phyloP scores from a whole-genome alignment of 2,329 filamentous ascomycete species.

The Hypoxylon sp. region DNA sequence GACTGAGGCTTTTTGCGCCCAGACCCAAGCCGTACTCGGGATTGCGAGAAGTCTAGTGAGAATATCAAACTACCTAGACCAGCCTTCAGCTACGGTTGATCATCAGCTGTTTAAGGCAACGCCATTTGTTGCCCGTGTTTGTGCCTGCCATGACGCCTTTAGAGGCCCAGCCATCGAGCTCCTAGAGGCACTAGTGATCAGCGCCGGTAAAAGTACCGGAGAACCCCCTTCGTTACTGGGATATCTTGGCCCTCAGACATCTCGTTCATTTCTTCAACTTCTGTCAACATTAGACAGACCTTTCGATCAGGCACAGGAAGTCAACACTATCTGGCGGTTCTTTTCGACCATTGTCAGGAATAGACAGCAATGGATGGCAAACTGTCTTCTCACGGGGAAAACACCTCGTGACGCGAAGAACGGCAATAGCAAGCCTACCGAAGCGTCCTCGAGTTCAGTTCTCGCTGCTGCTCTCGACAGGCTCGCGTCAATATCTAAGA shows the following conservation, averaged over 20 bases:
- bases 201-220: constrained; percentile 73
- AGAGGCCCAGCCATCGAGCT: constrained; percentile 76
- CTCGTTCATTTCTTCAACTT: constrained; percentile 86
- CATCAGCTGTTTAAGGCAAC: constrained; percentile 85
- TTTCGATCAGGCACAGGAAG: constrained; percentile 74
- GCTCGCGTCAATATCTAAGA: constrained; percentile 74
- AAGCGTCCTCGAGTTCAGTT: constrained; percentile 72
- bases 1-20: constrained; percentile 69
- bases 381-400: constrained; percentile 90
- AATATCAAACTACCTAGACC: constrained; percentile 75
- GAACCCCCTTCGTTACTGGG: constrained; percentile 96
- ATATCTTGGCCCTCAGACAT: constrained; percentile 85
- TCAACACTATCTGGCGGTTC: constrained; percentile 84
- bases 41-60: constrained; percentile 80
- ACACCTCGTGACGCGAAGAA: constrained; percentile 83
- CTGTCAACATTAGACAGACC: constrained; percentile 84
- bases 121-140: constrained; percentile 82
- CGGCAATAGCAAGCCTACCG: constrained; percentile 66
- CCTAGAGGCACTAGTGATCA: constrained; percentile 80
- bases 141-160: constrained; percentile 77
- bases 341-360: constrained; percentile 89
- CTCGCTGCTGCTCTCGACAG: constrained; percentile 80
- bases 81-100: constrained; percentile 77
- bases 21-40: constrained; percentile 74
- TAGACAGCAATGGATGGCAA: constrained; percentile 95